Percentiles rank a stretch among this genome's conserved stretches.
phyloP scores from a whole-genome alignment of 2,329 filamentous ascomycete genomes.

The Cryphonectria radicalis region DNA sequence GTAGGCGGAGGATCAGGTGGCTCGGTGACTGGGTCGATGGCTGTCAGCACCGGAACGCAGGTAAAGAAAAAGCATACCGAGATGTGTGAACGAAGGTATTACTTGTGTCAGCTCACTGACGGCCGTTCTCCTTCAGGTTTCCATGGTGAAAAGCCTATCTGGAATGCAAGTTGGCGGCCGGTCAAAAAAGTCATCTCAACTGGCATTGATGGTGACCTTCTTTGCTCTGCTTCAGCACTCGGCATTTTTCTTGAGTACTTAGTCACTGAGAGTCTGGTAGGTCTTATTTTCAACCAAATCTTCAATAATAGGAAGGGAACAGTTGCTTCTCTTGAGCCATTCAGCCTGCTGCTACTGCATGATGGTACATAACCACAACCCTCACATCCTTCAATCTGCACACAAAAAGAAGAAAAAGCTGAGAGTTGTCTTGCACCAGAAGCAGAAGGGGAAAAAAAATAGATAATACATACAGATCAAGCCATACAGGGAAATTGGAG shows the following conservation, averaged over 20 bases:
- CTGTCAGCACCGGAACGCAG: not conserved
- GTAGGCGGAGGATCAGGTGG: not conserved
- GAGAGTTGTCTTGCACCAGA: too few species aligned
- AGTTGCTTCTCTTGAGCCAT: too few species aligned
- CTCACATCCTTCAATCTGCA: too few species aligned
- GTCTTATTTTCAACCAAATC: not conserved
- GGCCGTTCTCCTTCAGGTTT: not conserved
- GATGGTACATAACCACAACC: too few species aligned
- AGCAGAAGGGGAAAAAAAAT: too few species aligned
- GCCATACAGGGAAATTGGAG: too few species aligned
- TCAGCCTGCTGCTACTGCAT: too few species aligned
- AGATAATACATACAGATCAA: too few species aligned
- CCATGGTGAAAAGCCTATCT: constrained; percentile 2
- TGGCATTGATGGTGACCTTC: constrained; percentile 6
- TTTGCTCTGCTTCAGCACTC: not conserved
- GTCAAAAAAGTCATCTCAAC: not conserved
- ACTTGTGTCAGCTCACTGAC: not conserved
- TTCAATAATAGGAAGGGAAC: too few species aligned
- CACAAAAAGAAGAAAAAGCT: too few species aligned
- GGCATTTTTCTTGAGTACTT: too few species aligned
- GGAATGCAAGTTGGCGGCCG: not conserved
- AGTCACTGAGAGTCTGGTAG: not conserved
- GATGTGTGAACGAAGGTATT: not conserved
- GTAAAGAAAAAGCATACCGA: not conserved
- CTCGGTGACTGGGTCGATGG: not conserved